Percentiles rank a stretch among this genome's conserved stretches.
Conservation (phyloP, 2,329 filamentous ascomycete species). For the Ophiocordyceps polyrhachis-furcata region DNA sequence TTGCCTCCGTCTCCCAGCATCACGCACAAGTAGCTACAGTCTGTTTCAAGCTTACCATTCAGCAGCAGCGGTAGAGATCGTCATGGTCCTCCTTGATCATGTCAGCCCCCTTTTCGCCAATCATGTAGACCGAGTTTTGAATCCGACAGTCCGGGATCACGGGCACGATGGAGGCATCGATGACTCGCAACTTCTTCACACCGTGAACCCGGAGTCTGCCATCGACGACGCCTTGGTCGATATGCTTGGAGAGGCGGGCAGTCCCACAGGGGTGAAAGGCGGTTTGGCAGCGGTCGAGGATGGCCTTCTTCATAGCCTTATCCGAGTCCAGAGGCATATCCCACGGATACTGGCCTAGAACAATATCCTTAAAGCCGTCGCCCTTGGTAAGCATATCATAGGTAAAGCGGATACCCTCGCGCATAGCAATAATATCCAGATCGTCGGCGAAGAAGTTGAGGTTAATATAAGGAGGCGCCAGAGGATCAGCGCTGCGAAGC, state of each 20-base stretch:
- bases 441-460: conserved; percentile 41
- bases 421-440: conserved; percentile 35
- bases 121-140: conserved; percentile 41
- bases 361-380: conserved; percentile 34
- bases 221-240: conserved; percentile 34
- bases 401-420: conserved; percentile 35
- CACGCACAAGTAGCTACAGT: too few relatives aligned
- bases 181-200: conserved; percentile 31
- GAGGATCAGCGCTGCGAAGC: conserved; percentile 35
- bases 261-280: conserved; percentile 41
- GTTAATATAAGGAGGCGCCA: conserved; percentile 38
- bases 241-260: conserved; percentile 28
- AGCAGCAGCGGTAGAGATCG: too few relatives aligned
- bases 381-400: conserved; percentile 40
- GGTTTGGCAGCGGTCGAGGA: conserved; percentile 41
- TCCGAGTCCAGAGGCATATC: conserved; percentile 36
- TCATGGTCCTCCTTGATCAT: background rate
- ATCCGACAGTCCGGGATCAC: conserved; percentile 37
- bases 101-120: conserved; percentile 29
- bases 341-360: conserved; percentile 38
- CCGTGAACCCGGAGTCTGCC: conserved; percentile 31
- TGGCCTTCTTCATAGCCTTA: conserved; percentile 33
- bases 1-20: background rate
- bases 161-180: conserved; percentile 37
- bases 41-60: too few relatives aligned